Percentiles rank a stretch among this genome's conserved stretches.
These are phyloP conservation scores for Coemansia sp. DNA, from an alignment of 192 early-diverging fungal genomes.

Conservation along the genomic window DNA sequence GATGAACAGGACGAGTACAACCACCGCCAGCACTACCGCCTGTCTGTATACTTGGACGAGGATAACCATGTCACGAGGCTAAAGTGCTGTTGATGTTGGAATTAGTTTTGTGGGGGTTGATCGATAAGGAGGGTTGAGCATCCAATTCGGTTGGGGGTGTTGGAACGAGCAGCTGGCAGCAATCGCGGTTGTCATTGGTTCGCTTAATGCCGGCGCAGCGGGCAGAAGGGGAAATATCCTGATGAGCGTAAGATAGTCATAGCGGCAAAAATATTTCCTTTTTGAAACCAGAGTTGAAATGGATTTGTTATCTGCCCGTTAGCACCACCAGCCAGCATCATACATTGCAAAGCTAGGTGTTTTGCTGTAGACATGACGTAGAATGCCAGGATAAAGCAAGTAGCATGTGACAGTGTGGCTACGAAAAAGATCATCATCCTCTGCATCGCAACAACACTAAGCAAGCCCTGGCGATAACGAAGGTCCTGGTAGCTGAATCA, in stretches of 20 bases:
- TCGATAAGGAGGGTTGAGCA: neutral
- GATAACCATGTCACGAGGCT: conserved; percentile 54
- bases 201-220: conserved; percentile 16
- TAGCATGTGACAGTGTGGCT: conserved; percentile 2
- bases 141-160: neutral
- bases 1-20: conserved; percentile 47
- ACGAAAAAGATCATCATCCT: neutral
- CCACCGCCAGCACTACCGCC: conserved; percentile 48
- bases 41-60: conserved; percentile 42
- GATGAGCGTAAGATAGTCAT: neutral
- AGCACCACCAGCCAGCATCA: neutral
- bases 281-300: neutral
- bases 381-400: neutral
- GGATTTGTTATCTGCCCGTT: neutral
- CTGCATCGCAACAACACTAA: neutral
- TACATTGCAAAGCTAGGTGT: neutral
- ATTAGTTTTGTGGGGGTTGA: too few relatives aligned
- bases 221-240: neutral
- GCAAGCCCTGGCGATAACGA: neutral
- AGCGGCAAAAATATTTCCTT: neutral
- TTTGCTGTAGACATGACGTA: neutral
- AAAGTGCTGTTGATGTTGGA: conserved; percentile 32
- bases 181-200: conserved; percentile 16
- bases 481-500: neutral
- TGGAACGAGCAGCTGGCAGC: neutral